phyloP scores from a whole-genome alignment of 495 filamentous ascomycete genomes.

The Neurospora terricola region DNA sequence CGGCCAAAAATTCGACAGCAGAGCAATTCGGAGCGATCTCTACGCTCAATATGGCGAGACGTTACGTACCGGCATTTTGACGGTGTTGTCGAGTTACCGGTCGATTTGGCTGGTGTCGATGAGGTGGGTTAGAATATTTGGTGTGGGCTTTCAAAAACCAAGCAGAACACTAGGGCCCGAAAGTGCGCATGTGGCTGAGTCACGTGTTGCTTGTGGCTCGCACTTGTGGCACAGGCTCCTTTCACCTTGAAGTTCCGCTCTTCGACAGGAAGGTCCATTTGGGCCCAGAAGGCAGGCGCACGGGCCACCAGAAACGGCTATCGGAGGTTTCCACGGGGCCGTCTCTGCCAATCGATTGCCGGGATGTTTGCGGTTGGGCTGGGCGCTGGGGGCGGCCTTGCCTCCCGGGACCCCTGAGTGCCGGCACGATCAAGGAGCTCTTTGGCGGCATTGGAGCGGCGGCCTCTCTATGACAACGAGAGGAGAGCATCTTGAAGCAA shows the following conservation, averaged over 20 bases:
- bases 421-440: neutral
- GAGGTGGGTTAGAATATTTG: slow-evolving; percentile 31
- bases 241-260: neutral
- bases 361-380: neutral
- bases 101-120: slow-evolving; percentile 27
- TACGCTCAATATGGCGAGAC: neutral
- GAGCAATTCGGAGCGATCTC: neutral
- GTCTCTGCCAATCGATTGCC: slow-evolving; percentile 8
- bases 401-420: neutral
- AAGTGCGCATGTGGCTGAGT: slow-evolving; percentile 18
- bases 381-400: neutral
- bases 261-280: neutral
- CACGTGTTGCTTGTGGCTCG: slow-evolving; percentile 20
- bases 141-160: slow-evolving; percentile 26
- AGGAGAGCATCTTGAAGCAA: neutral
- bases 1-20: neutral
- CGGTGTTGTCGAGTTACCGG: slow-evolving; percentile 38
- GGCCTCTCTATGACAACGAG: neutral
- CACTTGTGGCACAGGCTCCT: slow-evolving; percentile 8
- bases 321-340: slow-evolving; percentile 1
- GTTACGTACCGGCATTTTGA: slow-evolving; percentile 76
- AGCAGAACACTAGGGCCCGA: slow-evolving; percentile 14
- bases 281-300: neutral
- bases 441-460: neutral
- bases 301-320: neutral